These are phyloP conservation scores for Stachybotrys elegans DNA, from an alignment of 2,329 filamentous ascomycete species.

Conservation along the genomic window DNA sequence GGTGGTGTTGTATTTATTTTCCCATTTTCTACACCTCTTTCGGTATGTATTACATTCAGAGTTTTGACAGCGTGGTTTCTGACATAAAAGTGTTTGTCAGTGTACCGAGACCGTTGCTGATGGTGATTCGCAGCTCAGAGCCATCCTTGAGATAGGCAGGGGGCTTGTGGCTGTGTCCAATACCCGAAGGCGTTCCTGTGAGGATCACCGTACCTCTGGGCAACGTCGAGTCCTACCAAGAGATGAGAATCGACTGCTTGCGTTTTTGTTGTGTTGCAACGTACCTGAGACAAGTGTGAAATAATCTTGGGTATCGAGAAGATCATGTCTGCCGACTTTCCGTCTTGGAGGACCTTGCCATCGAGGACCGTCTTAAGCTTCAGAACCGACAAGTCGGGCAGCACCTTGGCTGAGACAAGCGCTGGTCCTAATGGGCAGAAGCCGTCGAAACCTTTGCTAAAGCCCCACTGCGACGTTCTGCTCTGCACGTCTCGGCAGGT, in stretches of 20 bases:
- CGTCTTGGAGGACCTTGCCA: slow-evolving; percentile 45
- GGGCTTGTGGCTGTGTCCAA: slow-evolving; percentile 32
- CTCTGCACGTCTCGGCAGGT: slow-evolving; percentile 31
- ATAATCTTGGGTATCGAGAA: slow-evolving; percentile 43
- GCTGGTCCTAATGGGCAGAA: slow-evolving; percentile 49
- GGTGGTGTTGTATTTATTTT: too few relatives aligned
- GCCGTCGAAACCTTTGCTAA: slow-evolving; percentile 53
- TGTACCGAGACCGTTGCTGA: slow-evolving; percentile 36
- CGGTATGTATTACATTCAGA: too few relatives aligned
- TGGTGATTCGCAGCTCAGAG: slow-evolving; percentile 38
- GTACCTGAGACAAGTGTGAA: slow-evolving; percentile 37
- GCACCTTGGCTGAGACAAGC: slow-evolving; percentile 37
- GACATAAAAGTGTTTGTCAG: slow-evolving; percentile 28
- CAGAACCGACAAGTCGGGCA: slow-evolving; percentile 36
- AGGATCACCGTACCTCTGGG: slow-evolving; percentile 35
- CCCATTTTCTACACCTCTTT: too few relatives aligned
- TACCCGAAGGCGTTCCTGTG: slow-evolving; percentile 37
- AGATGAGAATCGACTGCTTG: too few relatives aligned
- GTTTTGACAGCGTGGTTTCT: too few relatives aligned
- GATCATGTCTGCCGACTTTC: slow-evolving; percentile 45
- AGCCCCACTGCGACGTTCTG: slow-evolving; percentile 27
- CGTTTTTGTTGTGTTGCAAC: too few relatives aligned
- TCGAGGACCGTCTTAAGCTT: slow-evolving; percentile 42
- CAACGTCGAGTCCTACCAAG: slow-evolving; percentile 38
- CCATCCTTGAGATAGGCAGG: slow-evolving; percentile 31